phyloP scores from a whole-genome alignment of 805 yeast species.

The Lipomyces japonicus region DNA sequence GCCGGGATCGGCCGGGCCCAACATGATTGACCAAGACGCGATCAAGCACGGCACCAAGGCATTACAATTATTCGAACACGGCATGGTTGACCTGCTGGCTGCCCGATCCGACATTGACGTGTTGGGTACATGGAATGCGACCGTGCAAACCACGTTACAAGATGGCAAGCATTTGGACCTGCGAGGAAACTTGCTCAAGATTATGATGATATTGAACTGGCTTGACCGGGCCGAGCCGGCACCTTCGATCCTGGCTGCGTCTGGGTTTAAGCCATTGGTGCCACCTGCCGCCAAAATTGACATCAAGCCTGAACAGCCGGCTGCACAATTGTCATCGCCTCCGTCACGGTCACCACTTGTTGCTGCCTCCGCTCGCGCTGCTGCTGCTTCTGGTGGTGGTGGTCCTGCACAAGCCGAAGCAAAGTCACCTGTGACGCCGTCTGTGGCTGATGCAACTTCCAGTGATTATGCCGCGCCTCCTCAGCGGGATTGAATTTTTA shows the following conservation, averaged over 20 bases:
- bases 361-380: too few relatives aligned
- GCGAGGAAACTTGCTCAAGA: conserved; percentile 23
- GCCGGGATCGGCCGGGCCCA: conserved; percentile 28
- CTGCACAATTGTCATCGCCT: neutral
- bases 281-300: neutral
- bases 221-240: conserved; percentile 16
- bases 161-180: conserved; percentile 28
- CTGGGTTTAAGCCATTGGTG: neutral
- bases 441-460: too few relatives aligned
- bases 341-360: too few relatives aligned
- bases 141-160: conserved; percentile 19
- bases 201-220: conserved; percentile 28
- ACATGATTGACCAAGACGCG: conserved; percentile 24
- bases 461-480: too few relatives aligned
- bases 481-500: too few relatives aligned
- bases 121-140: conserved; percentile 26
- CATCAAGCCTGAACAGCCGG: neutral
- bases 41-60: conserved; percentile 24
- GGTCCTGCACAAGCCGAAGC: too few relatives aligned
- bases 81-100: conserved; percentile 14
- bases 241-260: neutral
- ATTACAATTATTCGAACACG: conserved; percentile 17
- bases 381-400: too few relatives aligned
- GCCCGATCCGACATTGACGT: conserved; percentile 17
- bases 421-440: too few relatives aligned